Evolutionary conservation across 768 basidiomycete species (phyloP), one percentile per base, ranked within the genome.

Genomic region (Termitomyces eurrhizus): DNA sequence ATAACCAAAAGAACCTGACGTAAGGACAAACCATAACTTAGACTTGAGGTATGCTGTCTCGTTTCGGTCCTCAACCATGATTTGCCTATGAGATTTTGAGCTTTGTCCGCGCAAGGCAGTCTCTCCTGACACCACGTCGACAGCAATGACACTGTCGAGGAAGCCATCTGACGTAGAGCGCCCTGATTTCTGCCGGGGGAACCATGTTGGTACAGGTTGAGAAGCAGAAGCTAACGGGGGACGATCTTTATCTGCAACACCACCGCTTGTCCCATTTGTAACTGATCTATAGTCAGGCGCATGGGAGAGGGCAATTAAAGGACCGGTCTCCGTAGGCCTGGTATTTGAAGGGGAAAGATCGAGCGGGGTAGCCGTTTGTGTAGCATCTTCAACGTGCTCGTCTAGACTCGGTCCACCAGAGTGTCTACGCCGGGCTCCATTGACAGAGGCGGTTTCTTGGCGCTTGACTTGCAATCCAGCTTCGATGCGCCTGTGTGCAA

Each of bases 21-120:
- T 6, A 35, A 18, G 24, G 18, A 76, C 81, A 24, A 66, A 89
- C 92, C 95, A 95, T 63, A 95, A 67, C 70, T 89, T 93, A 6
- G 92, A 93, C 66, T 83, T 88, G 42, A 96, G 78, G 73, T 95
- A 96, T 62, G 85, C 84, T 32, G 83, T 81, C 73, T 93, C 93
- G 52, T 79, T 80, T 39, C 74, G 78, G 35, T 78, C 78, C 42
- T 76, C 67, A 39, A 69, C 64, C n/a, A 69, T 59, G 33, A 66
- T 63, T 21, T 62, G 58, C 42, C 59, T 66, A 13, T 49, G 58
- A 7, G 52, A 39, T 33, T 62, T 60, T 42, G 65, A 36, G 49
- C 60, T 66, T 55, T 59, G 64, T 24, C 6, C 66, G 49, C 73
- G 70, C 48, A 73, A 60, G 9, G 66, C 66, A 39, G 73, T 65